Evolutionary conservation across 306 rosid species (phyloP).

Genomic region (Adenanthera pavonina): DNA sequence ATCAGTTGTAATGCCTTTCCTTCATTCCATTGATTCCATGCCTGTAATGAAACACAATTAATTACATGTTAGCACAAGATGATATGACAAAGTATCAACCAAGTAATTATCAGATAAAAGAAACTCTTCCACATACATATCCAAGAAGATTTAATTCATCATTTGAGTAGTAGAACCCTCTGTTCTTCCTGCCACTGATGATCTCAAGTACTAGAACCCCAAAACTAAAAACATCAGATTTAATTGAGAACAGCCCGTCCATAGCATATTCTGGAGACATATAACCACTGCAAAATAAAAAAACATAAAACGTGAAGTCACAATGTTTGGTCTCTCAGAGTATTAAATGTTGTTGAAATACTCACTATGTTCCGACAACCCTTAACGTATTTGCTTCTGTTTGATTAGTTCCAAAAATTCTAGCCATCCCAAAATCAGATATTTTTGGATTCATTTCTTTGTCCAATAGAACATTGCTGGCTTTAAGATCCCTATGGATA

Average conservation of each 20-base stretch:
- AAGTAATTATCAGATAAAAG: background rate
- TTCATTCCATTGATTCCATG: slow-evolving; percentile 74
- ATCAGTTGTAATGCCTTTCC: slow-evolving; percentile 57
- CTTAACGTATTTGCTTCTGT: slow-evolving; percentile 74
- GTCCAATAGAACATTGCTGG: slow-evolving; percentile 77
- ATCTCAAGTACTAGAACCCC: slow-evolving; percentile 80
- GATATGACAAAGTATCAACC: background rate
- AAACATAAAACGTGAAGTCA: background rate
- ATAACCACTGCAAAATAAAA: slow-evolving; percentile 60
- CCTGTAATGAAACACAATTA: slow-evolving; percentile 46
- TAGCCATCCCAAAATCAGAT: slow-evolving; percentile 88
- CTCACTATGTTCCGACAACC: slow-evolving; percentile 89
- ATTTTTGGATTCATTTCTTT: slow-evolving; percentile 72
- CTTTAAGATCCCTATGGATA: slow-evolving; percentile 86
- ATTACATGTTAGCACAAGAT: slow-evolving; percentile 20
- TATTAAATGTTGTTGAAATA: slow-evolving; percentile 24
- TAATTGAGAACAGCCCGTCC: slow-evolving; percentile 76
- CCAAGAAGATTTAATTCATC: slow-evolving; percentile 73
- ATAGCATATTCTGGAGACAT: slow-evolving; percentile 87
- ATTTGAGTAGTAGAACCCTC: slow-evolving; percentile 63
- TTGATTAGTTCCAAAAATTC: slow-evolving; percentile 70
- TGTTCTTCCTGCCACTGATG: slow-evolving; percentile 70
- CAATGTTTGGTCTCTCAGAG: background rate
- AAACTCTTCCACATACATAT: slow-evolving; percentile 48
- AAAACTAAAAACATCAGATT: slow-evolving; percentile 80